Evolutionary conservation across 495 filamentous ascomycete species (phyloP).

Genomic region (Talaromyces ruber): DNA sequence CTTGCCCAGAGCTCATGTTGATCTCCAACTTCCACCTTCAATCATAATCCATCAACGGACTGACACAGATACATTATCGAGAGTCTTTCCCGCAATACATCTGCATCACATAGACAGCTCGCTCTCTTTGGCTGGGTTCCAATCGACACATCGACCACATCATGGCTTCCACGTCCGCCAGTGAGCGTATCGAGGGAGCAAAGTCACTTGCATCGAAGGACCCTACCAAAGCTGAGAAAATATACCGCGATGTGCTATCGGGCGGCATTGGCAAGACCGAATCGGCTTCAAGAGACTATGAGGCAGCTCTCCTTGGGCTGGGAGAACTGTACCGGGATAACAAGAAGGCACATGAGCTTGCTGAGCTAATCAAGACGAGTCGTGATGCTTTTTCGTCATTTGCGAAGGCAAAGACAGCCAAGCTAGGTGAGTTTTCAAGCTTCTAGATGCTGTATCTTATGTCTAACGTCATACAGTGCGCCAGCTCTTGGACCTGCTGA

Average conservation of each 20-base stretch:
- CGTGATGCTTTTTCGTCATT: constrained; percentile 87
- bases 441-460: neutral
- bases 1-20: constrained; percentile 2
- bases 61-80: neutral
- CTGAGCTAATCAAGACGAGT: constrained; percentile 83
- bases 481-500: constrained; percentile 92
- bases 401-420: constrained; percentile 97
- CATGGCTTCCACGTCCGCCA: constrained; percentile 46
- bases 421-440: constrained; percentile 61
- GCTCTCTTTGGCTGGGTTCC: neutral
- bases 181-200: constrained; percentile 70
- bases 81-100: neutral
- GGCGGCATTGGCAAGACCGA: constrained; percentile 76
- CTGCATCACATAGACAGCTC: neutral
- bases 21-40: neutral
- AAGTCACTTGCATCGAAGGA: constrained; percentile 72
- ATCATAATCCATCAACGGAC: neutral
- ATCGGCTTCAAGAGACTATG: constrained; percentile 78
- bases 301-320: constrained; percentile 71
- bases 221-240: constrained; percentile 67
- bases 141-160: constrained; percentile 5
- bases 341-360: constrained; percentile 80
- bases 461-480: constrained; percentile 55
- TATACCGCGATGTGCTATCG: constrained; percentile 83
- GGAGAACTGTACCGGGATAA: constrained; percentile 89